Evolutionary conservation across 106 monocot species (phyloP).

Genomic region (Dendrobium huoshanense): DNA sequence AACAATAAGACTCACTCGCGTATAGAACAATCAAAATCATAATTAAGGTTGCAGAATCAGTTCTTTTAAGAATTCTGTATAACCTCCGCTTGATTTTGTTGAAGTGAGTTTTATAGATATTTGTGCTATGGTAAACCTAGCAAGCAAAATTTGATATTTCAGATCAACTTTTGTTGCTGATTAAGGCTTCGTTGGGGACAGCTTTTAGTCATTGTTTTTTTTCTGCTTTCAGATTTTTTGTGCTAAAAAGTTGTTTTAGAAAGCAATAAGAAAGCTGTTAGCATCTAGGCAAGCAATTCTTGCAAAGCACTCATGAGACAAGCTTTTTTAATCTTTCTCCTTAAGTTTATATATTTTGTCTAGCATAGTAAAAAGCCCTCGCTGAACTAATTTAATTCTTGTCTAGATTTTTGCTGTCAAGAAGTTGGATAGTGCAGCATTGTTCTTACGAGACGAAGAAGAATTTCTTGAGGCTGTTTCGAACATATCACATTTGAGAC

Average conservation of each 20-base stretch:
- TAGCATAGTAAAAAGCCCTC: background rate
- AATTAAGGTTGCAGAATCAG: background rate
- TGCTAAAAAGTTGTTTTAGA: background rate
- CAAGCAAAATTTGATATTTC: background rate
- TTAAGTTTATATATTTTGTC: background rate
- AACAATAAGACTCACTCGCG: background rate
- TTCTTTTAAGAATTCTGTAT: background rate
- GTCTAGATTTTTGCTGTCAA: constrained; percentile 76
- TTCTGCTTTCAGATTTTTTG: background rate
- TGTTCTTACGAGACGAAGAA: constrained; percentile 76
- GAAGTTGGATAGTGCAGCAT: constrained; percentile 75
- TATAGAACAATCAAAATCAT: background rate
- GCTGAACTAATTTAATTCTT: constrained; percentile 1
- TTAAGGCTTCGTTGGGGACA: background rate
- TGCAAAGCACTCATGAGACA: background rate
- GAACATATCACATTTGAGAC: constrained; percentile 75
- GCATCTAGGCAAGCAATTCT: background rate
- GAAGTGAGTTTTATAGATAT: too few species aligned
- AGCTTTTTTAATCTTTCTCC: background rate
- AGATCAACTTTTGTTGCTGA: background rate
- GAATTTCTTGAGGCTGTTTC: constrained; percentile 81
- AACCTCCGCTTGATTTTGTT: background rate
- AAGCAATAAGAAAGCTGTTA: background rate
- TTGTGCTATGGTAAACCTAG: background rate
- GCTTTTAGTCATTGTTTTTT: too few species aligned